Evolutionary conservation across 345 rosid species (phyloP), one percentile per base, ranked within the genome.

Genomic region (Dipteronia sinensis): DNA sequence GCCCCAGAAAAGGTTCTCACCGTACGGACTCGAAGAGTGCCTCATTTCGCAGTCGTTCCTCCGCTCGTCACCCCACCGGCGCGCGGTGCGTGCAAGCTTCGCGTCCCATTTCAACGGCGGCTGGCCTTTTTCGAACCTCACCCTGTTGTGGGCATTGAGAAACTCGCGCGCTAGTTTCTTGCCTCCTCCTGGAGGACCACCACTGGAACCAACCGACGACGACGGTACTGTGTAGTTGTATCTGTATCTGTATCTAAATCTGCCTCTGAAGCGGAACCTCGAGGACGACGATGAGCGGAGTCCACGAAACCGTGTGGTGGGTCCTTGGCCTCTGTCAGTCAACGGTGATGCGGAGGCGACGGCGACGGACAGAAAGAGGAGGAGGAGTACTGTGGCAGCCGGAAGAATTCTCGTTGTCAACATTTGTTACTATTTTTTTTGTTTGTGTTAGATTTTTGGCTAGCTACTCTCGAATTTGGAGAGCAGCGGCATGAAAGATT

Each of bases 1-100:
- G 20, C 85, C 81, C 91, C 90, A 88, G 76, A 87, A 86, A 5
- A 87, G 15, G 67, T 90, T 88, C 82, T 88, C 90, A 1, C 94
- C 90, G 49, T 85, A 87, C 0, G 72, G 72, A 0, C 87, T 85
- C 25, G 19, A 6, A 0, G 89, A 89, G 75, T 89, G 91, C 7
- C 69, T 5, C 88, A 89, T 69, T 0, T 66, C 53, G 83, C 92
- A 90, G 69, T 82, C 87, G 11, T 0, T 0, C 4, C 2, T 19
- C 1, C 76, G 80, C 74, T 31, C 20, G 17, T 3, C 0, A 16
- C 77, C 87, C 78, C 76, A 76, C 12, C 49, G 69, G 47, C 63
- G 8, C 10, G 91, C 87, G 61, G 38, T 74, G 13, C 44, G 78
- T 15, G 88, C 84, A 6, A 88, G 68, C 71, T 2, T 25, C 6